A percentile compares a stretch with the other conserved stretches of the same genome.
phyloP scores from a whole-genome alignment of 140 eudicot species.

The Senecio squalidus region DNA sequence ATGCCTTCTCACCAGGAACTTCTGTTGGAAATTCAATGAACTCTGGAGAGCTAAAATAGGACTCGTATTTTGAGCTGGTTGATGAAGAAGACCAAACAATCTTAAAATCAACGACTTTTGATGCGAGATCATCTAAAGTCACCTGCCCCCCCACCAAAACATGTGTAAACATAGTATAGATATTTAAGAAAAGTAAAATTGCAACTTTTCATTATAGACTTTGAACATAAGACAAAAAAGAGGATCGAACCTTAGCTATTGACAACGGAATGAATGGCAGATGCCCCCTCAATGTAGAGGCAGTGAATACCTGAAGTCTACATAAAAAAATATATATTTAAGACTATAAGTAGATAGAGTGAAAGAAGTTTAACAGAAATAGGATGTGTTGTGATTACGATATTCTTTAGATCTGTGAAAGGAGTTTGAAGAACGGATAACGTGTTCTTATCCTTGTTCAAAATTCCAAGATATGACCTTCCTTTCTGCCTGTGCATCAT shows the following conservation, averaged over 20 bases:
- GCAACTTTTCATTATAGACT: neutral
- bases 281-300: slow-evolving; percentile 80
- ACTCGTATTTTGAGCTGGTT: slow-evolving; percentile 29
- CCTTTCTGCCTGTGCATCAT: slow-evolving; percentile 58
- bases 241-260: slow-evolving; percentile 62
- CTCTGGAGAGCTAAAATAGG: slow-evolving; percentile 68
- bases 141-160: slow-evolving; percentile 38
- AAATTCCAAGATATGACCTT: slow-evolving; percentile 59
- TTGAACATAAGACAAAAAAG: neutral
- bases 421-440: slow-evolving; percentile 51
- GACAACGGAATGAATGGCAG: slow-evolving; percentile 60
- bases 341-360: neutral
- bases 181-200: too few species aligned
- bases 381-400: slow-evolving; percentile 28
- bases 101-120: slow-evolving; percentile 48
- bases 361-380: neutral
- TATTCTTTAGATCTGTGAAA: slow-evolving; percentile 63
- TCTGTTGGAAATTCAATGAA: slow-evolving; percentile 74
- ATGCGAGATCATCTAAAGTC: slow-evolving; percentile 45
- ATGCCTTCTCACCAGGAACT: slow-evolving; percentile 63
- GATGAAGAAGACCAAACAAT: slow-evolving; percentile 72
- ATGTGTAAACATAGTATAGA: neutral
- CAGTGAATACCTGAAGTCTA: slow-evolving; percentile 43
- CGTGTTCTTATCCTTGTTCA: slow-evolving; percentile 44
- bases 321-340: neutral